These are phyloP conservation scores for Cryomyces antarcticus DNA, from an alignment of 495 filamentous ascomycete species.

Conservation along the genomic window DNA sequence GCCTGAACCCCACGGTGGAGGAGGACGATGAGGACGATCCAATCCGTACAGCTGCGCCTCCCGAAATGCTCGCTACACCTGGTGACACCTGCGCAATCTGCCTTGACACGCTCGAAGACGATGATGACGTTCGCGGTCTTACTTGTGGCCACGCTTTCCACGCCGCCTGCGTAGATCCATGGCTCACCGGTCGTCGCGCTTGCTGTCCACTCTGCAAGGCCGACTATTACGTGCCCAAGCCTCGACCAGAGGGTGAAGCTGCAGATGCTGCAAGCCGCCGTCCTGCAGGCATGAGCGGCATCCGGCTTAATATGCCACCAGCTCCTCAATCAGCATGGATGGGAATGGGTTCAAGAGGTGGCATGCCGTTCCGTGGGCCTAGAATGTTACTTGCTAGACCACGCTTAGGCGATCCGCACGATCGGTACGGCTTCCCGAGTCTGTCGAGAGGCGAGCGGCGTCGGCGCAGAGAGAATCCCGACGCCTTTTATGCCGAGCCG, in stretches of 20 bases:
- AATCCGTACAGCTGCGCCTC: slow-evolving; percentile 61
- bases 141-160: slow-evolving; percentile 96
- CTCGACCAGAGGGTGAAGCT: slow-evolving; percentile 35
- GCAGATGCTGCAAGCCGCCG: slow-evolving; percentile 1
- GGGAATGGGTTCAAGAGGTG: neutral
- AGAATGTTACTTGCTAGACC: neutral
- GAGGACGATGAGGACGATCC: slow-evolving; percentile 73
- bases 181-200: slow-evolving; percentile 79
- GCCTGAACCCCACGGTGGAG: slow-evolving; percentile 3
- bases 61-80: slow-evolving; percentile 64
- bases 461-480: neutral
- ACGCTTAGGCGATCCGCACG: neutral
- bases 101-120: slow-evolving; percentile 78
- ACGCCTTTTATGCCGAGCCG: neutral
- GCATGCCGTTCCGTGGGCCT: neutral
- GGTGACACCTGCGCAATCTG: slow-evolving; percentile 96
- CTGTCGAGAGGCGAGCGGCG: neutral
- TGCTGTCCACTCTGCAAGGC: slow-evolving; percentile 96
- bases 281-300: neutral
- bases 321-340: slow-evolving; percentile 1
- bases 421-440: neutral
- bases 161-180: slow-evolving; percentile 81
- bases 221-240: slow-evolving; percentile 86
- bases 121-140: slow-evolving; percentile 85
- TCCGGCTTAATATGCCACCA: neutral